Base-by-base conservation (phyloP, 1,139 yeast genomes). In the Geotrichum macrosporum region DNA sequence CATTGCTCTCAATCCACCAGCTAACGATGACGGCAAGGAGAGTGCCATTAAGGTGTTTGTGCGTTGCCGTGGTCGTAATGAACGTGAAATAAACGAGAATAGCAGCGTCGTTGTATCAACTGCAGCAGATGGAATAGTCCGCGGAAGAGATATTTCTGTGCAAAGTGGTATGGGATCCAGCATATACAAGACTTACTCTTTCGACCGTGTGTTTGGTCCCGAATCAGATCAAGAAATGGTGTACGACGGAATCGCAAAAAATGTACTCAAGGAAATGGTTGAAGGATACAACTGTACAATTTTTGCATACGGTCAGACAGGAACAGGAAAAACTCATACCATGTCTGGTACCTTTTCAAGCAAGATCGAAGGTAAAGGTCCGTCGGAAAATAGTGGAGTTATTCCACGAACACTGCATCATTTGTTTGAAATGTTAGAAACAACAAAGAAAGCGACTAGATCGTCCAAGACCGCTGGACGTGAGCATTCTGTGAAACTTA, bases 281-380 rank as follows among this genome's bases (percentile, higher is more conserved):
- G 65, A 68, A 40, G 87, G 87, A 9, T 57, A 59, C 58, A 62
- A 61, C 45, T 87, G 88, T 48, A 84, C 96, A 0, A 74, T 87
- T 3, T 74, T 86, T 58, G 94, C 95, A 0, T 86, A 86, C 62
- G 95, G 95, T 5, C 95, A 86, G 65, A 86, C 95, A 0, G 95
- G 95, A 6, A 82, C 95, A 0, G 95, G 95, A 2, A 85, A 85
- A 58, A 85, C 96, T 0, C 41, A 81, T 58, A 86, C 95, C 3
- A 86, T 87, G 46, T 20, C 38, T n/a, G 48, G 43, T 20, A 30
- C 39, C 15, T 27, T 31, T 29, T 22, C 41, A n/a, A 30, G 35
- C 19, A 35, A 36, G 20, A 15, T 15, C 5, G 12, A 5, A n/a
- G 24, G 81, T 58, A 86, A 95, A 3, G 86, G 86, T 94, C 78